Conservation (phyloP, 1,139 yeast genomes). For the Yamadazyma dushanensis region DNA sequence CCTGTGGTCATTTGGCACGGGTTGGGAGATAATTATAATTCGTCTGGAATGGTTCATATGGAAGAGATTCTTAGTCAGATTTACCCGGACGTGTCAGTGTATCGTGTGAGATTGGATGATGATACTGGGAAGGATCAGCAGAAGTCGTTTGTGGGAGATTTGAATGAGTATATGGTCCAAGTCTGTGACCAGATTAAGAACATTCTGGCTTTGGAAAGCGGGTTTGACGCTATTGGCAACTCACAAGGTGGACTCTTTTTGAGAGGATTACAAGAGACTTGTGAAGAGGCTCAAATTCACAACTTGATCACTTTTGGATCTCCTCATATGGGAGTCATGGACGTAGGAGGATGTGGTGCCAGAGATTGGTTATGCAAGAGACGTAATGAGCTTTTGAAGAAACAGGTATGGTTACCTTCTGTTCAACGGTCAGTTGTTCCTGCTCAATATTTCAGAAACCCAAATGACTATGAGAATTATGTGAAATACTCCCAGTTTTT, state of each 20-base stretch:
- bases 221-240: slow-evolving; percentile 76
- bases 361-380: slow-evolving; percentile 62
- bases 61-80: slow-evolving; percentile 39
- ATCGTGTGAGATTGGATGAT: slow-evolving; percentile 52
- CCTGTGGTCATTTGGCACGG: slow-evolving; percentile 88
- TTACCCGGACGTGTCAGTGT: slow-evolving; percentile 53
- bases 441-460: slow-evolving; percentile 75
- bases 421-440: slow-evolving; percentile 63
- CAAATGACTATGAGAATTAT: slow-evolving; percentile 46
- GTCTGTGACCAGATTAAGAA: slow-evolving; percentile 44
- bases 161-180: slow-evolving; percentile 37
- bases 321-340: slow-evolving; percentile 78
- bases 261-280: slow-evolving; percentile 62
- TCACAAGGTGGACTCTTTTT: slow-evolving; percentile 82
- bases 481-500: slow-evolving; percentile 52
- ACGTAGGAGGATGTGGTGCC: slow-evolving; percentile 61
- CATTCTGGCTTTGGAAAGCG: slow-evolving; percentile 44
- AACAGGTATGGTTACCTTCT: slow-evolving; percentile 59
- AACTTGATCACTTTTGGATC: slow-evolving; percentile 75
- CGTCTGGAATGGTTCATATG: slow-evolving; percentile 56
- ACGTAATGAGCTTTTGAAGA: slow-evolving; percentile 54
- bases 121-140: slow-evolving; percentile 54
- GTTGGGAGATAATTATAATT: slow-evolving; percentile 72
- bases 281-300: slow-evolving; percentile 48
- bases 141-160: slow-evolving; percentile 59